These are phyloP conservation scores for Xanthoconium purpureum DNA, from an alignment of 768 basidiomycete species.

Conservation along the genomic window DNA sequence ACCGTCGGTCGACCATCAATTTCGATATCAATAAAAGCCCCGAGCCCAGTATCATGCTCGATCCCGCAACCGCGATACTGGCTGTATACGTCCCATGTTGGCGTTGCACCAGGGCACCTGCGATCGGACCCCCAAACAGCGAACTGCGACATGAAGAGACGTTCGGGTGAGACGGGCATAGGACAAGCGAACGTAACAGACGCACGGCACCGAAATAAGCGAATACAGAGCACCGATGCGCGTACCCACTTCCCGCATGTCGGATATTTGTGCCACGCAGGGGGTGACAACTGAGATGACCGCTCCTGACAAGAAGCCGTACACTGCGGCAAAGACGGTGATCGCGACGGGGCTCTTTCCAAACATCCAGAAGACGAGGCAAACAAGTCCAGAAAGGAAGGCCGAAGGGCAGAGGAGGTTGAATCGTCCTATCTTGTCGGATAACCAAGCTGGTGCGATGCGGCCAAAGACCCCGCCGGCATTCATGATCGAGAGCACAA, in stretches of 20 bases:
- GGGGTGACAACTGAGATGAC: constrained; percentile 67
- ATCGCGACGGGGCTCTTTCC: constrained; percentile 39
- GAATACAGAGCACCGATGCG: constrained; percentile 65
- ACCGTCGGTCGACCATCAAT: constrained; percentile 40
- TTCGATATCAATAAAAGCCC: constrained; percentile 51
- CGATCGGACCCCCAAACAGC: constrained; percentile 61
- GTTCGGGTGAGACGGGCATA: not conserved
- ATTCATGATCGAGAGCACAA: constrained; percentile 65
- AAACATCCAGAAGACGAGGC: constrained; percentile 57
- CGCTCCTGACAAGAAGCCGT: constrained; percentile 66
- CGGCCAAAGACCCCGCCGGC: constrained; percentile 66
- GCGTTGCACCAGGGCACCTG: constrained; percentile 51
- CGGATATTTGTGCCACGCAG: constrained; percentile 65
- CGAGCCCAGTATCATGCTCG: constrained; percentile 57
- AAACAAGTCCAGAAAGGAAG: constrained; percentile 59
- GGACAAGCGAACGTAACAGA: constrained; percentile 18
- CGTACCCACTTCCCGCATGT: constrained; percentile 54
- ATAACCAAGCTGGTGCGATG: constrained; percentile 57
- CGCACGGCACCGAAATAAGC: constrained; percentile 68
- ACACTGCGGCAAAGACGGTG: constrained; percentile 51
- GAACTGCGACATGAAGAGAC: constrained; percentile 38
- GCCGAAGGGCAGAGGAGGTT: constrained; percentile 64
- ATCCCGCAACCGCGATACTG: constrained; percentile 59
- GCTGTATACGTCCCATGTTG: constrained; percentile 45
- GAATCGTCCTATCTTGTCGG: constrained; percentile 64